Percentiles rank a stretch among this genome's conserved stretches.
Evolutionary conservation across 1,284 basidiomycete species (phyloP).

Genomic region (Moesziomyces antarcticus): DNA sequence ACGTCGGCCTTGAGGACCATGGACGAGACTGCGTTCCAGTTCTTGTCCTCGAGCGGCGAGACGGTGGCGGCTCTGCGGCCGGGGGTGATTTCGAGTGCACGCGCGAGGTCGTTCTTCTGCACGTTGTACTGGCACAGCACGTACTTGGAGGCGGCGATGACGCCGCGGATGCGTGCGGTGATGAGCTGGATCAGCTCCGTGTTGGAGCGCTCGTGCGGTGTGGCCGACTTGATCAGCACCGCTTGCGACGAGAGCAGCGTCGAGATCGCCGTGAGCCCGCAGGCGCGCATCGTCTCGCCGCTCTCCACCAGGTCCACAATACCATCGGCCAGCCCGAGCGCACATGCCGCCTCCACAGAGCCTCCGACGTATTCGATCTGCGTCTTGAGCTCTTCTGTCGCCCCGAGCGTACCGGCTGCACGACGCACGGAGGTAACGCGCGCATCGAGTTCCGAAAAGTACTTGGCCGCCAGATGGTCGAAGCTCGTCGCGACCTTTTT

Average conservation of each 20-base stretch:
- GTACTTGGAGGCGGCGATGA: constrained; percentile 88
- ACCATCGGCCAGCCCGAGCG: constrained; percentile 94
- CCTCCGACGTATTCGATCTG: constrained; percentile 95
- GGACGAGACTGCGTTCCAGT: constrained; percentile 89
- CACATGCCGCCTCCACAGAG: constrained; percentile 96
- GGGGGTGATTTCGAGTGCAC: constrained; percentile 82
- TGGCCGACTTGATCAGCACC: constrained; percentile 86
- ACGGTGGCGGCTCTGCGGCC: constrained; percentile 91
- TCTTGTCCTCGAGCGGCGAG: constrained; percentile 80
- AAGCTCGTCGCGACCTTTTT: constrained; percentile 95
- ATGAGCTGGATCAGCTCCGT: constrained; percentile 79
- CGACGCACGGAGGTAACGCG: constrained; percentile 70
- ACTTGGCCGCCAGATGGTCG: constrained; percentile 82
- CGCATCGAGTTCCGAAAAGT: constrained; percentile 80
- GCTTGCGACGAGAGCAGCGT: constrained; percentile 88
- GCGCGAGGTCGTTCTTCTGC: constrained; percentile 74
- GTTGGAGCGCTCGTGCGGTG: constrained; percentile 75
- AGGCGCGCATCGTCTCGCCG: constrained; percentile 99
- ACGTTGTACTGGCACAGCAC: constrained; percentile 95
- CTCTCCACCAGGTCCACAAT: constrained; percentile 79
- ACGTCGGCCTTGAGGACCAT: constrained; percentile 89
- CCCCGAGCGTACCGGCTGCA: constrained; percentile 67
- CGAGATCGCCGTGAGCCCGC: constrained; percentile 86
- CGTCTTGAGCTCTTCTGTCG: constrained; percentile 70
- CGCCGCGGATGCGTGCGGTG: constrained; percentile 88